Evolutionary conservation across 1,284 basidiomycete species (phyloP).

Genomic region (Ceratobasidium sp.): DNA sequence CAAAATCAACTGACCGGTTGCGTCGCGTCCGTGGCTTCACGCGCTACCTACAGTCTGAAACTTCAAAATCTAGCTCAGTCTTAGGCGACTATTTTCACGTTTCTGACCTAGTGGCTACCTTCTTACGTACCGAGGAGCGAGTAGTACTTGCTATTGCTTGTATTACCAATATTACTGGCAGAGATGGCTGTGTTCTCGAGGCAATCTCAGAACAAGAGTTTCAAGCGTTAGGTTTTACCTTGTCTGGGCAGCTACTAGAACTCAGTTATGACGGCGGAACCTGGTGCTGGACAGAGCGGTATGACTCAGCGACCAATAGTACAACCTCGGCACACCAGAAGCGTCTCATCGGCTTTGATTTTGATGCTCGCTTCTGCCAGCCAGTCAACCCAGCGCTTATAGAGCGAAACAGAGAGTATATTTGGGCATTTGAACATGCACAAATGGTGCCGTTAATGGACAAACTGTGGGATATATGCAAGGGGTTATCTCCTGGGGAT

Average conservation of each 20-base stretch:
- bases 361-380: not conserved
- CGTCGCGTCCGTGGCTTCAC: conserved; percentile 24
- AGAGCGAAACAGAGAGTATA: not conserved
- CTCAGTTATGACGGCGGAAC: conserved; percentile 7
- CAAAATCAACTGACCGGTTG: conserved; percentile 15
- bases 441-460: not conserved
- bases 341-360: not conserved
- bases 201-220: not conserved
- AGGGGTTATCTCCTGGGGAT: not conserved
- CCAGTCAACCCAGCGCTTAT: not conserved
- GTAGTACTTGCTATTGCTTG: not conserved
- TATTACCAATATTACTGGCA: not conserved
- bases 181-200: not conserved
- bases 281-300: conserved; percentile 24
- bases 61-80: not conserved
- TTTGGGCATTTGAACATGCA: not conserved
- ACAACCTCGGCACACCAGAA: not conserved
- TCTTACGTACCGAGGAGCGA: not conserved
- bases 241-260: conserved; percentile 5
- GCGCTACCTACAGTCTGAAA: not conserved
- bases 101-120: conserved; percentile 10
- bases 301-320: not conserved
- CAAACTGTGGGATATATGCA: not conserved
- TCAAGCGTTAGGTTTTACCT: not conserved
- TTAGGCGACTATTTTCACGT: not conserved